Percentiles rank a stretch among this genome's conserved stretches.
phyloP scores from a whole-genome alignment of 305 asterid species.

The Ilex paraguariensis region DNA sequence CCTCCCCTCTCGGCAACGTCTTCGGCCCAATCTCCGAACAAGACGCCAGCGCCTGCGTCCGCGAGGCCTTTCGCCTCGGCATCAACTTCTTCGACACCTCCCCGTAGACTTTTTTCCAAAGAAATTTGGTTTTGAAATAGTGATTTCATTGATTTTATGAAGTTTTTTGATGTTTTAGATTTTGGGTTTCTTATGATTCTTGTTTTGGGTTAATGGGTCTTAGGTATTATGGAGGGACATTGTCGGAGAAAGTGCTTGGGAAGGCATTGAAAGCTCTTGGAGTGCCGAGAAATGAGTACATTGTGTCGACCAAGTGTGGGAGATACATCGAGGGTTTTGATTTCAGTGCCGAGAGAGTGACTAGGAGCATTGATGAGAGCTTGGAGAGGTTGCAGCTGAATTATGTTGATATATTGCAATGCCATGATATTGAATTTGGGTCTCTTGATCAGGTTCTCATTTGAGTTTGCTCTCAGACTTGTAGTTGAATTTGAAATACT shows the following conservation, averaged over 20 bases:
- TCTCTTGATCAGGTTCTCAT: slow-evolving; percentile 80
- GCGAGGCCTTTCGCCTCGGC: slow-evolving; percentile 70
- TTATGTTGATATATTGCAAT: slow-evolving; percentile 84
- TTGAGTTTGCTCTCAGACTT: not conserved
- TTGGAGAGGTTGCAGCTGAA: slow-evolving; percentile 94
- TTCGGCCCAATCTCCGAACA: slow-evolving; percentile 72
- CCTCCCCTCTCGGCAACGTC: slow-evolving; percentile 91
- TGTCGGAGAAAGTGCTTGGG: slow-evolving; percentile 80
- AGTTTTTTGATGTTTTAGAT: not conserved
- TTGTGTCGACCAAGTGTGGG: slow-evolving; percentile 93
- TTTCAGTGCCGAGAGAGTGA: slow-evolving; percentile 94
- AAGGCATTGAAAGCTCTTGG: slow-evolving; percentile 76
- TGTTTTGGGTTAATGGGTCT: slow-evolving; percentile 1
- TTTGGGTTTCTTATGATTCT: not conserved
- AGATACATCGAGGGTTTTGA: slow-evolving; percentile 87
- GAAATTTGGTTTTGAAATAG: not conserved
- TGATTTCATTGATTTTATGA: slow-evolving; percentile 3
- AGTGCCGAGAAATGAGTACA: slow-evolving; percentile 76
- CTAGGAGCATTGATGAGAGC: slow-evolving; percentile 87
- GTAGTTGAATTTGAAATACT: not conserved
- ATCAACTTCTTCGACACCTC: slow-evolving; percentile 96
- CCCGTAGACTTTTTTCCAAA: slow-evolving; percentile 40
- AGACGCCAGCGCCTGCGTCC: slow-evolving; percentile 76
- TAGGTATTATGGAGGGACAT: slow-evolving; percentile 90
- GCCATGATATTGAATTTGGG: slow-evolving; percentile 92